Evolutionary conservation across 306 rosid species (phyloP), one percentile per base, ranked within the genome.

Genomic region (Prunus mira): DNA sequence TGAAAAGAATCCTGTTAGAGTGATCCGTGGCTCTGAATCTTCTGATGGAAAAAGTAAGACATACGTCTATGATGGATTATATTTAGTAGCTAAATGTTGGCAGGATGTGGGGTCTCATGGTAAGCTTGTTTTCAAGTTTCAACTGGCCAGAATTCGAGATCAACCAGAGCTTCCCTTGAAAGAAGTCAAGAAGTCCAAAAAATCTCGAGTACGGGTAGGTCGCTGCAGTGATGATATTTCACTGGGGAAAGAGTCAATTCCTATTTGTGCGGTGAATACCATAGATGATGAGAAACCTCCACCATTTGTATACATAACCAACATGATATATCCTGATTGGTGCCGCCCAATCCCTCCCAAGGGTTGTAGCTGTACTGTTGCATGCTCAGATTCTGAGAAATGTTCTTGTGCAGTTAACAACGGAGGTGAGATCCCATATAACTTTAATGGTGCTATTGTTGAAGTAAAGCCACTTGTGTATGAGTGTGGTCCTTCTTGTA

Each of bases 101-200:
- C 96, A 90, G 82, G 92, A 90, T 22, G 32, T 75, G 76, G 98
- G 98, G 51, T 78, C 95, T 11, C 98, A 86, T 68, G 93, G 95
- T 80, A 92, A 92, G 86, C 81, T 92, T 78, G 84, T 92, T 45
- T 95, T 69, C 83, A 87, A 71, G 85, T 95, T 92, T 88, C 92
- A 83, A 12, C 69, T 95, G 84, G 82, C 60, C 72, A 93, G 95
- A 84, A 85, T 83, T 47, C 81, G 82, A 4, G 95, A 89, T 74
- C 98, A 94, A 77, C 95, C 93, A 10, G 96, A 92, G 84, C 96
- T 95, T 80, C 89, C 98, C 71, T 92, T 87, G 93, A 90, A 87
- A 72, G 90, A 85, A 86, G 77, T 90, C 76, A 92, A 85, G 84
- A 90, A 89, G 83, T 82, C 95, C 73, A 94, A 89, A 64, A 94